Base-by-base conservation (phyloP, 768 basidiomycete species). In the Termitomyces sp. region DNA sequence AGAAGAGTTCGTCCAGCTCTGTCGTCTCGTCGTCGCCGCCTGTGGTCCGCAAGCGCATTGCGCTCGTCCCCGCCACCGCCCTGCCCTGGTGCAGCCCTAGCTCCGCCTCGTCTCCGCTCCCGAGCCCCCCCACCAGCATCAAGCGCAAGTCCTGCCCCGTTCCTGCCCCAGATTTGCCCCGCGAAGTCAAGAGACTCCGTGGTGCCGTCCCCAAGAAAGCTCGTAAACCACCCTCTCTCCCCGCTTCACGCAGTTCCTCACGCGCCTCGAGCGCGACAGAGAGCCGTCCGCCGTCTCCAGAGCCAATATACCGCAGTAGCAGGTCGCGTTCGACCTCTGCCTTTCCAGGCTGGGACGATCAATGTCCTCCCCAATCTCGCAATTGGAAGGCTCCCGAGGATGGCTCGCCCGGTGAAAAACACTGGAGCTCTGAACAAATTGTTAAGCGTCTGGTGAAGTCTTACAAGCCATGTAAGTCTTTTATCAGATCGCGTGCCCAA, bases 241-340 rank as follows among this genome's bases (percentile, higher is more conserved):
- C 69, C 2, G 73, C 73, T 2, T 75, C 75, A 8, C 71, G 72
- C 53, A 58, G 64, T 26, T 69, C 70, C 8, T 78, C 80, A n/a
- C 77, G 79, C 59, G 73, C 70, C 13, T 72, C 72, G 29, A 79
- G 79, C 60, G 44, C 72, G 76, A 46, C 75, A 74, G 39, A 67
- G 34, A 72, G 66, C 56, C 71, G 64, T 48, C 72, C 77, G 0
- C 67, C 81, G 3, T 81, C 79, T 29, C 76, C 78, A 10, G 80
- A 84, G 41, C 79, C 80, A n/a, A 82, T 86, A 32, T 86, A 81
- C 59, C 72, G 76, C 53, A 75, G 68, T 56, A 82, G 81, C 64
- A 72, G 85, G 61, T 89, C 89, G 58, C 85, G 86, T 60, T 90
- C 88, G 0, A 77, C 79, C 0, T 88, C 87, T 0, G 46, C 79